Conservation (phyloP, 805 yeast genomes). For the Sugiyamaella americana region DNA sequence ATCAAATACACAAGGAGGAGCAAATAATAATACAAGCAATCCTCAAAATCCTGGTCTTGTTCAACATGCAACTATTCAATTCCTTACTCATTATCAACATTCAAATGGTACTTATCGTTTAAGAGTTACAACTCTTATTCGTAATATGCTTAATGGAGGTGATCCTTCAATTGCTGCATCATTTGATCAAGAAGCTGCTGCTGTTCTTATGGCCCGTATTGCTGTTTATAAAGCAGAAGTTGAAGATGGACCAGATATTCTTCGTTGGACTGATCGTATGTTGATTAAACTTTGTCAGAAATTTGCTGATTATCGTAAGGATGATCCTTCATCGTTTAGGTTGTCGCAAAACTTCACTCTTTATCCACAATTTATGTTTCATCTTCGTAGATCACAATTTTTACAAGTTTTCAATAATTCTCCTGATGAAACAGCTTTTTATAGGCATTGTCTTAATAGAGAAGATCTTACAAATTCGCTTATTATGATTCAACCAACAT, state of each 20-base stretch:
- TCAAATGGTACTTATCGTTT: slow-evolving; percentile 85
- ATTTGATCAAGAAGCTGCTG: slow-evolving; percentile 99
- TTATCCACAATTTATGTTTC: slow-evolving; percentile 94
- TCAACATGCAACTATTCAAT: slow-evolving; percentile 54
- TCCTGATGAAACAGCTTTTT: slow-evolving; percentile 97
- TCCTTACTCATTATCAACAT: slow-evolving; percentile 89
- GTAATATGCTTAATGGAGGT: slow-evolving; percentile 48
- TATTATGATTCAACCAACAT: slow-evolving; percentile 96
- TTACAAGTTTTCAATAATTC: slow-evolving; percentile 95
- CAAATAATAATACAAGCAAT: slow-evolving; percentile 1
- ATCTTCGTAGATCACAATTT: slow-evolving; percentile 92
- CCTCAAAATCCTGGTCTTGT: slow-evolving; percentile 24
- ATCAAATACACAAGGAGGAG: slow-evolving; percentile 32
- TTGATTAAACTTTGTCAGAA: slow-evolving; percentile 84
- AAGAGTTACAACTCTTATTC: slow-evolving; percentile 80
- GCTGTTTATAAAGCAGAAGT: slow-evolving; percentile 77
- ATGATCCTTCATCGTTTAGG: slow-evolving; percentile 75
- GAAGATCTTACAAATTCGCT: slow-evolving; percentile 91
- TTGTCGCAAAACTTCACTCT: slow-evolving; percentile 76
- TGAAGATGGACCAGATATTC: slow-evolving; percentile 88
- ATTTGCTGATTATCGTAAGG: slow-evolving; percentile 89
- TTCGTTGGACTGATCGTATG: slow-evolving; percentile 92
- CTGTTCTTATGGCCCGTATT: slow-evolving; percentile 85
- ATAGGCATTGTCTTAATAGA: slow-evolving; percentile 83
- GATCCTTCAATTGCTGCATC: slow-evolving; percentile 50